Evolutionary conservation across 371 early-diverging fungal species (phyloP), one percentile per base, ranked within the genome.

Genomic region (Haplosporangium sp.): DNA sequence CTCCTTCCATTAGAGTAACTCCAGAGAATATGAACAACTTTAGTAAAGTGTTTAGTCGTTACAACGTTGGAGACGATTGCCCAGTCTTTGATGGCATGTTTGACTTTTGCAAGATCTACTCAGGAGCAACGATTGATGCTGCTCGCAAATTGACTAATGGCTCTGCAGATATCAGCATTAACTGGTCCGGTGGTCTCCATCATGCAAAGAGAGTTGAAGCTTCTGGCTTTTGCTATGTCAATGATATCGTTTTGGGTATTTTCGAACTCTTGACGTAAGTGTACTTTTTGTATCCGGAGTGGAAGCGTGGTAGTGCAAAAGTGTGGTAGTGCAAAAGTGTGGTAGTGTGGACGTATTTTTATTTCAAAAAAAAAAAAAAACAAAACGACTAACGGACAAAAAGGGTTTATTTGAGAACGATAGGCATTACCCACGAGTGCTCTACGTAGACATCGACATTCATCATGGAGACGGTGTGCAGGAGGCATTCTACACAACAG

Each of bases 401-500:
- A 8, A 11, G 44, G 6, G 44, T 52, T 48, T 45, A 45, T 35
- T 57, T 57, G 57, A 7, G 17, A 19, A 34, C 38, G 39, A 66
- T 69, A 90, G 90, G 63, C 90, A 87, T 72, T 91, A 90, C 72
- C 93, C 92, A 52, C 90, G 97, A 38, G 96, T 98, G 0, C 84
- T 98, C 10, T 98, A 98, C 76, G 90, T 98, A 17, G 98, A 98
- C 74, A 96, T 97, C 73, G 98, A 98, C 81, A 93, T 97, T 66
- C 98, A 98, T 84, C 98, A 98, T 75, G 98, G 98, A 27, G 98
- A 98, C 78, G 98, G 97, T 50, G 98, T 98, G 4, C 97, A 96
- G 70, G 96, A 98, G 83, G 98, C 98, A 9, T 98, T 98, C 77
- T 94, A 95, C 68, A 87, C 89, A 19, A 93, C 94, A 7, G 95